phyloP scores from a whole-genome alignment of 768 basidiomycete genomes.

The Punctularia strigosozonata region DNA sequence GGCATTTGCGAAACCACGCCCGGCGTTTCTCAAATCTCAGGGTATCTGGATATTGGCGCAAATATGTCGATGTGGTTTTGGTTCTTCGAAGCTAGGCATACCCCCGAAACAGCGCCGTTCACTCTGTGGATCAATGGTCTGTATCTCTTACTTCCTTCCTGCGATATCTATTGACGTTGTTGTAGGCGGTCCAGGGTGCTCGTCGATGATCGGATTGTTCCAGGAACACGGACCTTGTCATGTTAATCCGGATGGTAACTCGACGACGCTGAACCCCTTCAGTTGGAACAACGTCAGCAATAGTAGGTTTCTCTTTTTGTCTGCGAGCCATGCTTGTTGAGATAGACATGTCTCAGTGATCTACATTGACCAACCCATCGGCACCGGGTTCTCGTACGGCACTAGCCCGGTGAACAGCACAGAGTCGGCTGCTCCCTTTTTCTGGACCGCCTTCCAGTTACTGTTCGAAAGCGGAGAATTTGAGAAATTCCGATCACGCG shows the following conservation, averaged over 20 bases:
- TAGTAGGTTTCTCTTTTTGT: slow-evolving; percentile 24
- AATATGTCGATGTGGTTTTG: slow-evolving; percentile 66
- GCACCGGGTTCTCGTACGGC: slow-evolving; percentile 54
- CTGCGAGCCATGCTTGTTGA: not conserved
- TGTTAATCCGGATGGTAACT: slow-evolving; percentile 40
- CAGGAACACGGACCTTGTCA: slow-evolving; percentile 59
- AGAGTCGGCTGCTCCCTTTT: slow-evolving; percentile 37
- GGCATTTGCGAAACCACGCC: slow-evolving; percentile 58
- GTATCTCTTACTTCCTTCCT: not conserved
- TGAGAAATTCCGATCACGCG: slow-evolving; percentile 35
- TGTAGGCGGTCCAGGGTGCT: slow-evolving; percentile 27
- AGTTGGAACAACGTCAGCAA: slow-evolving; percentile 66
- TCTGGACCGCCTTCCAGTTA: slow-evolving; percentile 55
- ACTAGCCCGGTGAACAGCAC: slow-evolving; percentile 46
- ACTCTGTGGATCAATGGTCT: slow-evolving; percentile 39
- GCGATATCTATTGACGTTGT: not conserved
- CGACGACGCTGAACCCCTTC: slow-evolving; percentile 46
- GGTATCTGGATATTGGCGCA: slow-evolving; percentile 45
- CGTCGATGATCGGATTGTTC: slow-evolving; percentile 46
- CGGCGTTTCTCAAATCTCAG: slow-evolving; percentile 45
- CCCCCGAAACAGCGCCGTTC: slow-evolving; percentile 51
- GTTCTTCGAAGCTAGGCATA: slow-evolving; percentile 56
- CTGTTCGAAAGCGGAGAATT: slow-evolving; percentile 47
- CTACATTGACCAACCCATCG: slow-evolving; percentile 61
- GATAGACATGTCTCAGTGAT: slow-evolving; percentile 32